Evolutionary conservation across 2,329 filamentous ascomycete species (phyloP).

Genomic region (Neoscytalidium dimidiatum): DNA sequence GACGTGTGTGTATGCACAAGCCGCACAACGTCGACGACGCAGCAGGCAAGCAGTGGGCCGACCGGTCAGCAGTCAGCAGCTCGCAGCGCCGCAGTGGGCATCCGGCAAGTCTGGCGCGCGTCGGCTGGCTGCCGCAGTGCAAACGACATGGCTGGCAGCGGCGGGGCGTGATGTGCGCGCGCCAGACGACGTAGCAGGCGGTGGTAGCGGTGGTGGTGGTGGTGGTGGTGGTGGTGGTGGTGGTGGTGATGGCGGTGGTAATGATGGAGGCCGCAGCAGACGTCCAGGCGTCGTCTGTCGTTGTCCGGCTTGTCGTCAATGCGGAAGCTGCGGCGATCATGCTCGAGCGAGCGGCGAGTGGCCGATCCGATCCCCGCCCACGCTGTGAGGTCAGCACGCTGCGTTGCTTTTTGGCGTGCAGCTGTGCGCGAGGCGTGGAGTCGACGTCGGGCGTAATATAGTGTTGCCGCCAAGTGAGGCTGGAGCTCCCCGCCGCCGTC

Average conservation of each 20-base stretch:
- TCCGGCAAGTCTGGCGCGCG: conserved; percentile 1
- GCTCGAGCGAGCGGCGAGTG: conserved; percentile 7
- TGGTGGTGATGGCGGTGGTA: neutral
- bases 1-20: neutral
- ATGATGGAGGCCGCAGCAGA: neutral
- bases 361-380: conserved; percentile 9
- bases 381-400: neutral
- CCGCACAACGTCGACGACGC: neutral
- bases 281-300: neutral
- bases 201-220: no score
- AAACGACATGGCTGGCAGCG: neutral
- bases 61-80: neutral
- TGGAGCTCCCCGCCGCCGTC: neutral
- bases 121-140: conserved; percentile 5
- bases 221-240: neutral
- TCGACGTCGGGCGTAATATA: neutral
- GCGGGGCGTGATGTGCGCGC: neutral
- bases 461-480: neutral
- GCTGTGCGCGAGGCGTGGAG: neutral
- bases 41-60: neutral
- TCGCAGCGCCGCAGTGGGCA: neutral
- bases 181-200: no score
- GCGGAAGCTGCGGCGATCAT: conserved; percentile 13
- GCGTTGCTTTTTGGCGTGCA: conserved; percentile 4
- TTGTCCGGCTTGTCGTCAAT: conserved; percentile 3